These are phyloP conservation scores for Lentinula guzmanii DNA, from an alignment of 768 basidiomycete genomes.

Conservation along the genomic window DNA sequence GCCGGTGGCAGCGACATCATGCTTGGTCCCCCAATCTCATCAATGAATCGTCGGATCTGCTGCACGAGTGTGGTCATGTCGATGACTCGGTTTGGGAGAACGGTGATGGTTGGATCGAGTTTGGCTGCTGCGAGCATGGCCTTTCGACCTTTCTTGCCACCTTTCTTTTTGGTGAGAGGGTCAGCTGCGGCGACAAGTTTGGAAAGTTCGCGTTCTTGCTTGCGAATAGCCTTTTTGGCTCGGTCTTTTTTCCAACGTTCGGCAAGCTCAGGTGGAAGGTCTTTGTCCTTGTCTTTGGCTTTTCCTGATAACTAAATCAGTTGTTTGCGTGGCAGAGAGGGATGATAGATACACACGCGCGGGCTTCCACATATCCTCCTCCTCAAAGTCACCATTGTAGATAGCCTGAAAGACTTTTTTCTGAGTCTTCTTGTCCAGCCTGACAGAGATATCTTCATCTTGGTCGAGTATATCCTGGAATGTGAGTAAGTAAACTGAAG, in stretches of 20 bases:
- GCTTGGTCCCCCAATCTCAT: slow-evolving; percentile 39
- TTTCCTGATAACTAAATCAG: slow-evolving; percentile 22
- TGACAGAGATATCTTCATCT: slow-evolving; percentile 41
- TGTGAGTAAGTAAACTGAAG: background rate
- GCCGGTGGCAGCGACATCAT: slow-evolving; percentile 76
- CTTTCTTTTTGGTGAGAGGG: slow-evolving; percentile 54
- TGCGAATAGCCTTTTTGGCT: slow-evolving; percentile 72
- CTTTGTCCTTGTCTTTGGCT: slow-evolving; percentile 46
- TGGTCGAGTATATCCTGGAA: slow-evolving; percentile 56
- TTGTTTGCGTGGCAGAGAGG: background rate
- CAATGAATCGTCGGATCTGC: slow-evolving; percentile 67
- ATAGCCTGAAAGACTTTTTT: slow-evolving; percentile 60
- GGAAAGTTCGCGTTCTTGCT: slow-evolving; percentile 52
- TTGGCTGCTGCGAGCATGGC: slow-evolving; percentile 54
- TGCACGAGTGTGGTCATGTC: slow-evolving; percentile 63
- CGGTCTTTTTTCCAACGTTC: slow-evolving; percentile 81
- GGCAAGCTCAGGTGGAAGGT: slow-evolving; percentile 51
- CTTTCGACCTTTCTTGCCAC: slow-evolving; percentile 65
- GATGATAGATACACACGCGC: slow-evolving; percentile 39
- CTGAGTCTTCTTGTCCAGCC: slow-evolving; percentile 39
- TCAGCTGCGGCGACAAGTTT: slow-evolving; percentile 56
- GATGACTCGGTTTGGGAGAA: slow-evolving; percentile 46
- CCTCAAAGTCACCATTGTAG: slow-evolving; percentile 46
- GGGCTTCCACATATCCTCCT: slow-evolving; percentile 33
- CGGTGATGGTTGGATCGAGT: slow-evolving; percentile 38